Conservation (phyloP, 1,284 basidiomycete genomes). For the Irpex sp. region DNA sequence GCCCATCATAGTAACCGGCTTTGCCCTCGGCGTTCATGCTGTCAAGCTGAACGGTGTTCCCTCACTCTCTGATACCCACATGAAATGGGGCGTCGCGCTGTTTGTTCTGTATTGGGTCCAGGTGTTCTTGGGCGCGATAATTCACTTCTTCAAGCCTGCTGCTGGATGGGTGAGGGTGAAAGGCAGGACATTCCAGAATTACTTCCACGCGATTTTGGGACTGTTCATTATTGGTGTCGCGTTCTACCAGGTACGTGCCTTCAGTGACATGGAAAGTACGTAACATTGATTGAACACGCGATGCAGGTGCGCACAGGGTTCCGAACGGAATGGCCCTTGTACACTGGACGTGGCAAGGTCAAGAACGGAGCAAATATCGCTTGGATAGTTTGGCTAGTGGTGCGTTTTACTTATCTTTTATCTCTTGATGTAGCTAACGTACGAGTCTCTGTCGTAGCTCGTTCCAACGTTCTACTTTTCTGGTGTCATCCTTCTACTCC, state of each 20-base stretch:
- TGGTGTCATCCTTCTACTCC: conserved; percentile 27
- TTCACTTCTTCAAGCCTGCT: conserved; percentile 52
- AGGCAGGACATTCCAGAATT: conserved; percentile 53
- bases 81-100: conserved; percentile 57
- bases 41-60: conserved; percentile 35
- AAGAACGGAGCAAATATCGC: conserved; percentile 37
- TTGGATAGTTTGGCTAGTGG: conserved; percentile 51
- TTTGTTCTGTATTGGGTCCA: conserved; percentile 62
- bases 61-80: conserved; percentile 49
- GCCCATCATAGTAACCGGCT: conserved; percentile 46
- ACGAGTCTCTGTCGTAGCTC: conserved; percentile 27
- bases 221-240: conserved; percentile 46
- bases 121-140: conserved; percentile 49
- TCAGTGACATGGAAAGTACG: neutral
- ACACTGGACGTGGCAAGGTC: conserved; percentile 36
- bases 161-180: neutral
- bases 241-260: conserved; percentile 45
- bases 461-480: conserved; percentile 42
- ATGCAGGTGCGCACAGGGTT: conserved; percentile 46
- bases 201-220: conserved; percentile 52
- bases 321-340: conserved; percentile 42
- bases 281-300: neutral
- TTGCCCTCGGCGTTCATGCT: conserved; percentile 46
- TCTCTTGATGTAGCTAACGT: neutral
- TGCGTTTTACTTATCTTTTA: conserved; percentile 29